These are phyloP conservation scores for Avena sativa DNA, from an alignment of 176 grass and related monocot species.

Conservation along the genomic window DNA sequence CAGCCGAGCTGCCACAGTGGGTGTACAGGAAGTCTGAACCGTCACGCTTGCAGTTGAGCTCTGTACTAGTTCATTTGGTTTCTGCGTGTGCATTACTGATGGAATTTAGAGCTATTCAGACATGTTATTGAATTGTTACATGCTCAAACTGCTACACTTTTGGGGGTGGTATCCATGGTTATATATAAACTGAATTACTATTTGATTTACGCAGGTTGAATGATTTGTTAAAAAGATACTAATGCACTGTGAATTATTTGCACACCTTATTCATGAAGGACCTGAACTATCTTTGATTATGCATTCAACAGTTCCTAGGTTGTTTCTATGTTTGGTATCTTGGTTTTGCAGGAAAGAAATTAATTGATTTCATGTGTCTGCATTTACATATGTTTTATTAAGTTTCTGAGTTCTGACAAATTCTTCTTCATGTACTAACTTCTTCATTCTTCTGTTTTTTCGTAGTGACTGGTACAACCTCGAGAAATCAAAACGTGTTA, in stretches of 20 bases:
- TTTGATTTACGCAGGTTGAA: neutral
- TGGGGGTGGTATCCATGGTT: no score
- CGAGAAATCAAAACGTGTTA: conserved; percentile 99
- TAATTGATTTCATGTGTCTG: conserved; percentile 21
- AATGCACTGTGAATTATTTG: neutral
- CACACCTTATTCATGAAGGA: conserved; percentile 23
- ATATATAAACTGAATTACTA: neutral
- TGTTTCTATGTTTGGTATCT: conserved; percentile 7
- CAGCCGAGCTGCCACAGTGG: neutral
- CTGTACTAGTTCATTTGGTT: conserved; percentile 25
- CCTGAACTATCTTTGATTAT: neutral
- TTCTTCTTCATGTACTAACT: conserved; percentile 40
- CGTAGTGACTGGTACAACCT: conserved; percentile 98
- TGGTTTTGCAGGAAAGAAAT: conserved; percentile 11
- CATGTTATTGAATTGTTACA: neutral
- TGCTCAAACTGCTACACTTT: neutral
- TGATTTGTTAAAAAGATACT: neutral
- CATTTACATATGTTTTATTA: neutral
- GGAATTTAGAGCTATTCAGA: conserved; percentile 16
- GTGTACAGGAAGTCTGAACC: conserved; percentile 18
- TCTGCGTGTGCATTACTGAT: neutral
- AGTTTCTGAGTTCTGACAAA: conserved; percentile 2
- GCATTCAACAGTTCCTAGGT: neutral
- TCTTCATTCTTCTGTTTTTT: conserved; percentile 42
- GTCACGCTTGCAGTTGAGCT: conserved; percentile 30